A percentile compares a stretch with the other conserved stretches of the same genome.
Evolutionary conservation across 495 filamentous ascomycete genomes (phyloP).

Genomic region (Usnea hakonensis): DNA sequence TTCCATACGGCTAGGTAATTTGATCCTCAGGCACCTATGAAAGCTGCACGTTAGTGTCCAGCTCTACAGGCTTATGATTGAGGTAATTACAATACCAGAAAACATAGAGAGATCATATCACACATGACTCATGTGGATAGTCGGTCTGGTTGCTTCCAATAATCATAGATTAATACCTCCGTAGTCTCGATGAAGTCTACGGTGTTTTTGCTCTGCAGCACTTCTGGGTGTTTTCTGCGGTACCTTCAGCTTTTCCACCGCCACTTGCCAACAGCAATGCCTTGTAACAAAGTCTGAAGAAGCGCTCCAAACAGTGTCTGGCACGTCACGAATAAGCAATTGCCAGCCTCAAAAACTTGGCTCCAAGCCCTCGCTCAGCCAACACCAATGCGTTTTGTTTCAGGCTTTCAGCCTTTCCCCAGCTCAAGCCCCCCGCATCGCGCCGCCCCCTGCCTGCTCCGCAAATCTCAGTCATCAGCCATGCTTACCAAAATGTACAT

Average conservation of each 20-base stretch:
- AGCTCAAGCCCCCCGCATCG: neutral
- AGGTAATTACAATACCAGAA: neutral
- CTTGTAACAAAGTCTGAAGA: neutral
- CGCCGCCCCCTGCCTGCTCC: neutral
- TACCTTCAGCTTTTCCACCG: neutral
- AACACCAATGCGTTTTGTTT: neutral
- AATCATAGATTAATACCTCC: no score
- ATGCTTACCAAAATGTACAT: neutral
- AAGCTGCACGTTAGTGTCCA: neutral
- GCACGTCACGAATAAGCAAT: neutral
- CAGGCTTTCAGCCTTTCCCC: slow-evolving; percentile 6
- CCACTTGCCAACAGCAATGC: neutral
- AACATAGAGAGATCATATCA: neutral
- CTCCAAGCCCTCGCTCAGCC: neutral
- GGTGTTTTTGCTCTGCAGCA: neutral
- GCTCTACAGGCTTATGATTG: neutral
- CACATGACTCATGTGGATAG: neutral
- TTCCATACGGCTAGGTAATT: neutral
- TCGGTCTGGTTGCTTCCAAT: neutral
- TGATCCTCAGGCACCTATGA: neutral
- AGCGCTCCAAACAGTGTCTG: neutral
- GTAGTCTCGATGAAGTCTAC: neutral
- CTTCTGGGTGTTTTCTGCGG: neutral
- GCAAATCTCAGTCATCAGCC: neutral
- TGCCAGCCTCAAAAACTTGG: neutral